A percentile compares a stretch with the other conserved stretches of the same genome.
phyloP scores from a whole-genome alignment of 768 basidiomycete genomes.

The Kwoniella europaea region DNA sequence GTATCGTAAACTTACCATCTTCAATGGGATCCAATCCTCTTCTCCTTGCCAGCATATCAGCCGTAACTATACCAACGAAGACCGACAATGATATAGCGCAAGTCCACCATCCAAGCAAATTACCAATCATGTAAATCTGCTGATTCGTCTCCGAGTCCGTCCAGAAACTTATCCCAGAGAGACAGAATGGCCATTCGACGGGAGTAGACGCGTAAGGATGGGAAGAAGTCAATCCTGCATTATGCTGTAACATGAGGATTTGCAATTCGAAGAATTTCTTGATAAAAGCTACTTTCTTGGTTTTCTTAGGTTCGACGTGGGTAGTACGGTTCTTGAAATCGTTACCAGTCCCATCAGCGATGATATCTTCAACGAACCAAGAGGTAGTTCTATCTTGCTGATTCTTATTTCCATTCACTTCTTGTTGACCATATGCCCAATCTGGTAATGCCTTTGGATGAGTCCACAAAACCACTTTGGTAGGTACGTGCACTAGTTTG shows the following conservation, averaged over 20 bases:
- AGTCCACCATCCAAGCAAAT: slow-evolving; percentile 92
- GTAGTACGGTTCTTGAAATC: slow-evolving; percentile 66
- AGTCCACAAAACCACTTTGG: slow-evolving; percentile 93
- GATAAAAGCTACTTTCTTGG: slow-evolving; percentile 88
- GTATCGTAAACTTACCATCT: slow-evolving; percentile 67
- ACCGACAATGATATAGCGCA: slow-evolving; percentile 84
- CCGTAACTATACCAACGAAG: slow-evolving; percentile 85
- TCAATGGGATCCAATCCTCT: slow-evolving; percentile 83
- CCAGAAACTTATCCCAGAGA: slow-evolving; percentile 98
- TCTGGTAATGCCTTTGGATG: slow-evolving; percentile 79
- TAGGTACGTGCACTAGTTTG: slow-evolving; percentile 83
- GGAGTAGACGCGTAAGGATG: slow-evolving; percentile 97
- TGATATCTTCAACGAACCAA: slow-evolving; percentile 87
- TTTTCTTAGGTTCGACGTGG: slow-evolving; percentile 66
- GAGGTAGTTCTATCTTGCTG: slow-evolving; percentile 76
- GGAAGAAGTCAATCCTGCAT: slow-evolving; percentile 95
- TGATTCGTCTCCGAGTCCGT: slow-evolving; percentile 77
- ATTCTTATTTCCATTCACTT: slow-evolving; percentile 97
- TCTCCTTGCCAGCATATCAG: slow-evolving; percentile 85
- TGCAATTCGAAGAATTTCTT: slow-evolving; percentile 93
- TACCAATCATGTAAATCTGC: slow-evolving; percentile 97
- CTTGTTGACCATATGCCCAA: slow-evolving; percentile 97
- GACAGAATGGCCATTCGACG: slow-evolving; percentile 96
- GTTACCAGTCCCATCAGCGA: slow-evolving; percentile 68
- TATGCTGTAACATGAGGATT: slow-evolving; percentile 94